These are phyloP conservation scores for Abelmoschus esculentus DNA, from an alignment of 345 rosid species.

Conservation along the genomic window DNA sequence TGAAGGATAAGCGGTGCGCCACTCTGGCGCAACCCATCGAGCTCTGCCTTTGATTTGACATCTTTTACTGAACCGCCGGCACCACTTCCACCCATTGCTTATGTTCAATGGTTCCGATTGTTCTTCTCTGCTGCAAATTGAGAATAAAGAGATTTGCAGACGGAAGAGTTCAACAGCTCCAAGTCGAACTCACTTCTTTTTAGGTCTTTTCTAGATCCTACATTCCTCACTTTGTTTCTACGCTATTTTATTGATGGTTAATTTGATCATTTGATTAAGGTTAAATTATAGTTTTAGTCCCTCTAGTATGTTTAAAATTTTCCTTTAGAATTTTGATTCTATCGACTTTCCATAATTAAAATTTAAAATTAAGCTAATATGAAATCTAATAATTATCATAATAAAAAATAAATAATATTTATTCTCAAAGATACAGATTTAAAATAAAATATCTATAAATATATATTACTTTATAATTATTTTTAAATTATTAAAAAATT, in stretches of 20 bases:
- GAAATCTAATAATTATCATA: too few relatives aligned
- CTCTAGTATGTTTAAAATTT: neutral
- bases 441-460: too few relatives aligned
- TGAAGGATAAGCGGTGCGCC: slow-evolving; percentile 58
- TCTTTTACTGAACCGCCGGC: slow-evolving; percentile 77
- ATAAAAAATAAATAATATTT: too few relatives aligned
- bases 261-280: neutral
- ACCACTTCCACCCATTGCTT: slow-evolving; percentile 1
- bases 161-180: neutral
- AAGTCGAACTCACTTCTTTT: neutral
- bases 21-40: slow-evolving; percentile 45
- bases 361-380: too few relatives aligned
- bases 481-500: too few relatives aligned
- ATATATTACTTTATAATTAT: too few relatives aligned
- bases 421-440: too few relatives aligned
- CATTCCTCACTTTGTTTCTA: neutral
- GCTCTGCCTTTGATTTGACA: slow-evolving; percentile 65
- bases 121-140: neutral
- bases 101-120: neutral
- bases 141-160: too few relatives aligned
- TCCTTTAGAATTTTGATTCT: too few relatives aligned
- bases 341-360: neutral
- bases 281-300: neutral
- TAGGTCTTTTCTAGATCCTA: neutral
- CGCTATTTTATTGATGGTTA: neutral